phyloP scores from a whole-genome alignment of 2,329 filamentous ascomycete genomes.

The Botrytis paeoniae region DNA sequence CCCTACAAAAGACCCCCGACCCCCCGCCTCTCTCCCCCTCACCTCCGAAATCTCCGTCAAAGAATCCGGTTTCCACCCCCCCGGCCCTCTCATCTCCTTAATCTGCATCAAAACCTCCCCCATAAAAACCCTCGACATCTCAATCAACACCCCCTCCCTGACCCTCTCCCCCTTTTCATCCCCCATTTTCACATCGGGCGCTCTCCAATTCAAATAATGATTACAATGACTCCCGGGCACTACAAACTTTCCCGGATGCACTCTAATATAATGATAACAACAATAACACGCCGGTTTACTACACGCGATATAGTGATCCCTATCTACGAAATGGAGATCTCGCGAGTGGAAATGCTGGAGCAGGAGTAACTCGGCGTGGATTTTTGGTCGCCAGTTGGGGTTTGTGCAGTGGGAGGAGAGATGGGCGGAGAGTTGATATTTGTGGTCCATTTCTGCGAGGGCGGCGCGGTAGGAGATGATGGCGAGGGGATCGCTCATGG shows the following conservation, averaged over 20 bases:
- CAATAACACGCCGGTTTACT: slow-evolving; percentile 53
- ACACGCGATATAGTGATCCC: slow-evolving; percentile 48
- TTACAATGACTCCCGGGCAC: not conserved
- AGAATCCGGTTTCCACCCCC: slow-evolving; percentile 16
- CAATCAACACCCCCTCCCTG: slow-evolving; percentile 13
- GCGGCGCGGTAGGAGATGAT: slow-evolving; percentile 91
- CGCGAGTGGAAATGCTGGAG: not conserved
- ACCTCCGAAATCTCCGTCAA: slow-evolving; percentile 19
- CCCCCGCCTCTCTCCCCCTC: not conserved
- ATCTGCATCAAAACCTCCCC: slow-evolving; percentile 15
- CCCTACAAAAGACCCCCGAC: not conserved
- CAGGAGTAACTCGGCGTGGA: not conserved
- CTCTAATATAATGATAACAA: slow-evolving; percentile 45
- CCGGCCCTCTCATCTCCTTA: slow-evolving; percentile 12
- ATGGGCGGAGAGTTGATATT: slow-evolving; percentile 9
- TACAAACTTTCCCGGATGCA: slow-evolving; percentile 40
- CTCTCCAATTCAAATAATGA: slow-evolving; percentile 41
- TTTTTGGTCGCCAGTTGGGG: slow-evolving; percentile 31
- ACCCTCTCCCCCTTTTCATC: not conserved
- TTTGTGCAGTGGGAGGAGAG: slow-evolving; percentile 34
- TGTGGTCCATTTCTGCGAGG: slow-evolving; percentile 55
- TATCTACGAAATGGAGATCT: slow-evolving; percentile 32
- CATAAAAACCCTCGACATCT: not conserved
- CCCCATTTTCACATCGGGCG: slow-evolving; percentile 20
- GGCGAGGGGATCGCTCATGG: slow-evolving; percentile 46